Conservation (phyloP, 768 basidiomycete species). For the Russula lepida region DNA sequence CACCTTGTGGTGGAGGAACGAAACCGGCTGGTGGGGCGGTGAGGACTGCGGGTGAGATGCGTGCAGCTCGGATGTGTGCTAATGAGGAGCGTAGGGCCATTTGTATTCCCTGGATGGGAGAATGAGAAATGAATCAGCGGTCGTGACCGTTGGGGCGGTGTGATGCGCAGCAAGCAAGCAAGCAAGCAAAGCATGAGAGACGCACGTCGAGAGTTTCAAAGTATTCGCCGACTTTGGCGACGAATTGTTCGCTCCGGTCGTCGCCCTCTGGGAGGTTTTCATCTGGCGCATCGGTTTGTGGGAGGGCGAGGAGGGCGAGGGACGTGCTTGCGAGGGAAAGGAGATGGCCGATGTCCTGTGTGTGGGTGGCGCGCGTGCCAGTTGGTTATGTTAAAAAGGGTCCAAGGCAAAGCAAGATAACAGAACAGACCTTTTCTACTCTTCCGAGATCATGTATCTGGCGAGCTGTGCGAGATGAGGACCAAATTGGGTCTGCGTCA, state of each 20-base stretch:
- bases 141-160: not conserved
- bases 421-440: conserved; percentile 58
- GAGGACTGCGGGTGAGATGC: conserved; percentile 83
- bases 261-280: conserved; percentile 70
- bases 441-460: conserved; percentile 75
- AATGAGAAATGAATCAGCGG: no score
- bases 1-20: conserved; percentile 70
- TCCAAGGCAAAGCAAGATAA: not conserved
- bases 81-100: conserved; percentile 66
- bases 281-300: conserved; percentile 65
- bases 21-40: conserved; percentile 67
- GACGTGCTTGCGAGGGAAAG: conserved; percentile 70
- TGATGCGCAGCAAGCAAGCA: no score
- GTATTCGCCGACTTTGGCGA: conserved; percentile 77
- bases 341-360: conserved; percentile 69
- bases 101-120: conserved; percentile 64
- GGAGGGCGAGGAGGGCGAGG: conserved; percentile 71
- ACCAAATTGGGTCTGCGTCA: conserved; percentile 61
- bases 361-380: not conserved
- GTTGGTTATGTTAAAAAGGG: not conserved
- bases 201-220: conserved; percentile 74
- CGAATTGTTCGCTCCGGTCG: conserved; percentile 79
- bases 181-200: not conserved
- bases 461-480: conserved; percentile 68
- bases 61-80: conserved; percentile 72